A percentile compares a stretch with the other conserved stretches of the same genome.
These are phyloP conservation scores for Xylaria curta DNA, from an alignment of 495 filamentous ascomycete genomes.

Conservation along the genomic window DNA sequence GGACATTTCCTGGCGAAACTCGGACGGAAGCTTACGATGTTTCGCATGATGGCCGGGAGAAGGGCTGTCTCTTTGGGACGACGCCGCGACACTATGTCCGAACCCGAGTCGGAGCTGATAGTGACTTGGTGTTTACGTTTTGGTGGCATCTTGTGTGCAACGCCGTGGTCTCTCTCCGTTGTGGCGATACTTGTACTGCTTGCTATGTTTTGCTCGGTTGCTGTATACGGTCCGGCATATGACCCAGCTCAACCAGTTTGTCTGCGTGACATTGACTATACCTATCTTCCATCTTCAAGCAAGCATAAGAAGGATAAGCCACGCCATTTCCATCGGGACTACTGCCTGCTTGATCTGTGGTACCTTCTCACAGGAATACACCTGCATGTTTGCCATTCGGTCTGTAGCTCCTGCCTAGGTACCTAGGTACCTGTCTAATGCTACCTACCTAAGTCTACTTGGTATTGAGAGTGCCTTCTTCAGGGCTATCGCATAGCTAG, in stretches of 20 bases:
- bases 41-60: constrained; percentile 15
- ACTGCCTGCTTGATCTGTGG: background rate
- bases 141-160: constrained; percentile 14
- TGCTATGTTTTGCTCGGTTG: background rate
- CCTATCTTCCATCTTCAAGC: background rate
- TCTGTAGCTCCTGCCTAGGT: background rate
- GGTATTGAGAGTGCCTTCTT: background rate
- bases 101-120: constrained; percentile 3
- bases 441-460: too few relatives aligned
- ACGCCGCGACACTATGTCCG: background rate
- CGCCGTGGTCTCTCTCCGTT: background rate
- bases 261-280: background rate
- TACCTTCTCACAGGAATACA: background rate
- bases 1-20: background rate
- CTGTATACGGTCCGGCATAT: background rate
- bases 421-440: background rate
- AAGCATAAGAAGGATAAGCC: background rate
- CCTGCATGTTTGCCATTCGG: background rate
- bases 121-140: constrained; percentile 13
- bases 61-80: constrained; percentile 12
- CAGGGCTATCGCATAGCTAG: background rate
- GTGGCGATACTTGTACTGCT: background rate
- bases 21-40: constrained; percentile 3
- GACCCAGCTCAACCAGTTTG: background rate
- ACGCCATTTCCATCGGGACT: background rate